Conservation (phyloP, 202 grass and related monocot species). For the Eragrostis tef region DNA sequence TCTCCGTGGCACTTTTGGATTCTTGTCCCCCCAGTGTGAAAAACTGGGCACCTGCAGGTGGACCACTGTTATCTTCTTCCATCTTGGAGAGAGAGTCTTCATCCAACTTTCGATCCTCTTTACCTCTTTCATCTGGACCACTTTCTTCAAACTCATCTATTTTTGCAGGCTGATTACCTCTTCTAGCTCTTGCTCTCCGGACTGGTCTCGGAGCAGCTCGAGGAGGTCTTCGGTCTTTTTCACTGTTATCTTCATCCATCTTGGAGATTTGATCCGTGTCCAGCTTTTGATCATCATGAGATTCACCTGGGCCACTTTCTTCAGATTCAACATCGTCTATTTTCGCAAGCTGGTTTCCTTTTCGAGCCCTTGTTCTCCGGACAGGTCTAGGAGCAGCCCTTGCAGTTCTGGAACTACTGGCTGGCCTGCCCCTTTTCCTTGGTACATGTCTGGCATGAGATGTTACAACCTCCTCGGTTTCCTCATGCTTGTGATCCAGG, state of each 20-base stretch:
- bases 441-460: conserved; percentile 44
- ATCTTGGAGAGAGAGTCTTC: conserved; percentile 40
- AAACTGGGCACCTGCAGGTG: conserved; percentile 48
- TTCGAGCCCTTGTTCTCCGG: conserved; percentile 59
- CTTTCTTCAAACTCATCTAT: conserved; percentile 58
- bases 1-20: conserved; percentile 28
- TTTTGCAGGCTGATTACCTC: conserved; percentile 54
- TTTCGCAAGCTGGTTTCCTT: conserved; percentile 61
- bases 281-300: conserved; percentile 42
- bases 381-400: conserved; percentile 60
- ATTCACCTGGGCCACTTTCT: conserved; percentile 48
- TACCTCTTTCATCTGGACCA: conserved; percentile 41
- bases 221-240: conserved; percentile 38
- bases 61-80: conserved; percentile 35
- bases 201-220: conserved; percentile 51
- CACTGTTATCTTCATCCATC: conserved; percentile 40
- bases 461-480: conserved; percentile 36
- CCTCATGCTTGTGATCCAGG: conserved; percentile 43
- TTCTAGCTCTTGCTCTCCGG: conserved; percentile 53
- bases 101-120: conserved; percentile 43
- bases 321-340: conserved; percentile 66
- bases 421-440: conserved; percentile 65
- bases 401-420: conserved; percentile 46
- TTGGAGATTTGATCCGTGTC: conserved; percentile 45
- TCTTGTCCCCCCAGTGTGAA: conserved; percentile 46